A percentile compares a stretch with the other conserved stretches of the same genome.
Conservation (phyloP, 1,139 yeast genomes). For the Lodderomyces orthopsilosis region DNA sequence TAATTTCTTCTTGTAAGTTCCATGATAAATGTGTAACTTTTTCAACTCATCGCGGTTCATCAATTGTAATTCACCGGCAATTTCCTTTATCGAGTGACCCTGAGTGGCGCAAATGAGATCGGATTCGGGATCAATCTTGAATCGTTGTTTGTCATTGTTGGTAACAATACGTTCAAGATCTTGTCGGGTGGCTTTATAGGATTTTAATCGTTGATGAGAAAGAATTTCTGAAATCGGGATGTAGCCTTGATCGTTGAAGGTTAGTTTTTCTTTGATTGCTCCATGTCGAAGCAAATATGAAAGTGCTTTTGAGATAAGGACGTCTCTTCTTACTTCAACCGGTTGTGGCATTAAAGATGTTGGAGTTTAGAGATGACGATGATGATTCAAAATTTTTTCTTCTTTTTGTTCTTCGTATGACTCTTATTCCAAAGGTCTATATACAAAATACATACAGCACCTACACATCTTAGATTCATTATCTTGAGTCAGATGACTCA, state of each 20-base stretch:
- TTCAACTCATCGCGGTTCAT: constrained; percentile 20
- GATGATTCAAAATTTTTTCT: neutral
- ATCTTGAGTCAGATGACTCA: too few species aligned
- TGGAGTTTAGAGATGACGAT: neutral
- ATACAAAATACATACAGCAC: neutral
- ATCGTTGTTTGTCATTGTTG: constrained; percentile 69
- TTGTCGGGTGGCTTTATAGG: constrained; percentile 48
- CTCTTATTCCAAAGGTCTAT: too few species aligned
- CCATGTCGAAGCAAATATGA: constrained; percentile 81
- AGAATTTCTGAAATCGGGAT: constrained; percentile 54
- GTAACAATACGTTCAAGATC: constrained; percentile 64
- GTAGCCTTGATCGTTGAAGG: constrained; percentile 68
- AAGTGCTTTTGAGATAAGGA: constrained; percentile 66
- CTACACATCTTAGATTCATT: neutral
- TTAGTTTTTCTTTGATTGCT: constrained; percentile 67
- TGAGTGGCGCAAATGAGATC: constrained; percentile 76
- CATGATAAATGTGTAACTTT: constrained; percentile 60
- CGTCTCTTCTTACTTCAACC: constrained; percentile 38
- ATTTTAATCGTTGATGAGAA: constrained; percentile 56
- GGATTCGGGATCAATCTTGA: constrained; percentile 30
- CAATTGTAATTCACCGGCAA: constrained; percentile 35
- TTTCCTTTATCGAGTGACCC: constrained; percentile 71
- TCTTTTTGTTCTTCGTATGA: neutral
- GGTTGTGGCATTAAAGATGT: neutral
- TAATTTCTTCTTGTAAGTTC: constrained; percentile 61